These are phyloP conservation scores for Oryza brachyantha DNA, from an alignment of 176 grass and related monocot species.

Conservation along the genomic window DNA sequence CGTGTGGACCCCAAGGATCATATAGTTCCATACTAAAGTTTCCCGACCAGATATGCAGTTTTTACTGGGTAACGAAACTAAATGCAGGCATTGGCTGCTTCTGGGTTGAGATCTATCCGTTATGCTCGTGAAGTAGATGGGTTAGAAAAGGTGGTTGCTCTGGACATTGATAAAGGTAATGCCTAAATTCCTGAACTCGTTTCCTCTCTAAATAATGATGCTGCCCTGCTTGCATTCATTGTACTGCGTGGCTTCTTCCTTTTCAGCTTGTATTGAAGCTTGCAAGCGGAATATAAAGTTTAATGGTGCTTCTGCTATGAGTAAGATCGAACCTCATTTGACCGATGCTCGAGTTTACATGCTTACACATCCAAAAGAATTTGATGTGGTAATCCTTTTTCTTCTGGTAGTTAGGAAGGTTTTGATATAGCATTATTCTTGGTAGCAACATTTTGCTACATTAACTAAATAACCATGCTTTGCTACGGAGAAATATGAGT, in stretches of 20 bases:
- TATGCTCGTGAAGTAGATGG: constrained; percentile 82
- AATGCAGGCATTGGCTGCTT: constrained; percentile 88
- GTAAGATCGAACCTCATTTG: constrained; percentile 90
- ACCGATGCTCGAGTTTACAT: constrained; percentile 95
- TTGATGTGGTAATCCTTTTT: constrained; percentile 73
- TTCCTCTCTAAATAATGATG: constrained; percentile 3
- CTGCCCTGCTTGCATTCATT: constrained; percentile 15
- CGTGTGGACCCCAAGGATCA: neutral
- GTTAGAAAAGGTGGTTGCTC: constrained; percentile 76
- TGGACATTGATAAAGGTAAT: constrained; percentile 92
- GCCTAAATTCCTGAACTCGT: neutral
- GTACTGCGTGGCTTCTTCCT: constrained; percentile 2
- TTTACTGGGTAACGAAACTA: constrained; percentile 18
- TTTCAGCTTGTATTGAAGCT: constrained; percentile 81
- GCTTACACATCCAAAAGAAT: constrained; percentile 99
- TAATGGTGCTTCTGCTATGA: constrained; percentile 63
- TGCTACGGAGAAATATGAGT: too few species aligned
- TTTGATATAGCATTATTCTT: neutral
- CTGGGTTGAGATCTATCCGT: constrained; percentile 80
- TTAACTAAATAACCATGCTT: too few species aligned
- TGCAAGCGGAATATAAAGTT: constrained; percentile 92
- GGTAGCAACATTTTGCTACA: neutral
- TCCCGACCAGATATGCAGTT: constrained; percentile 19
- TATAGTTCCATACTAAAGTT: constrained; percentile 6
- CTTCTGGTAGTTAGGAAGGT: neutral